Base-by-base conservation (phyloP, 1,284 basidiomycete genomes). In the Agroathelia rolfsii region DNA sequence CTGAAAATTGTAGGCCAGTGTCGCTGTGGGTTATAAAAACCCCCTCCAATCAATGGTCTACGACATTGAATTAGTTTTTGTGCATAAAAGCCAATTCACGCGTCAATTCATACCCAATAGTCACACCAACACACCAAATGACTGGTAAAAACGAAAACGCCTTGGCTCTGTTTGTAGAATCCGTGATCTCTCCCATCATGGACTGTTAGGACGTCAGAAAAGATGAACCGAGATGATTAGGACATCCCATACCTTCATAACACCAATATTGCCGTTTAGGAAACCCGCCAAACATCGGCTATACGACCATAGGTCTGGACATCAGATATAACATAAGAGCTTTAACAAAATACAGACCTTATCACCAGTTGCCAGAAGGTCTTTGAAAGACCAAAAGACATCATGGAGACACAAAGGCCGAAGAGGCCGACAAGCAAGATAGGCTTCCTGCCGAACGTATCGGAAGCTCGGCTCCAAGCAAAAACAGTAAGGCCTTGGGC, bases 391-490 rank as follows among this genome's bases (percentile, higher is more conserved):
- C 74, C 75, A 47, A 78, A 77, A 33, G 48, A 59, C 1, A 70
- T 40, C 61, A 71, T 71, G 3, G 73, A 74, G 10, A 76, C 34
- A 8, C 61, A 59, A 3, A 67, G 52, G 0, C 74, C 75, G 10
- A 62, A 47, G 27, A 73, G 52, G 3, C 76, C 75, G 14, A 60
- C 59, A 18, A 78, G 45, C 8, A 78, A 50, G 3, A 79, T 62
- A 9, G 75, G 74, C 36, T 73, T 74, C 14, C 76, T 65, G 6
- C 76, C 76, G 17, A 76, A 56, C 12, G 52, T 53, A 46, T 80
- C 76, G 1, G 75, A 78, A 13, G 66, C 40, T 24, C 68, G 60
- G 37, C 71, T 66, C 73, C 75, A 79, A 39, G 74, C 69, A 20
- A 77, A 58, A 11, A 76, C 66, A 24, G 71, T 72, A 35, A 69